Evolutionary conservation across 805 yeast species (phyloP).

Genomic region (Candida anglica): DNA sequence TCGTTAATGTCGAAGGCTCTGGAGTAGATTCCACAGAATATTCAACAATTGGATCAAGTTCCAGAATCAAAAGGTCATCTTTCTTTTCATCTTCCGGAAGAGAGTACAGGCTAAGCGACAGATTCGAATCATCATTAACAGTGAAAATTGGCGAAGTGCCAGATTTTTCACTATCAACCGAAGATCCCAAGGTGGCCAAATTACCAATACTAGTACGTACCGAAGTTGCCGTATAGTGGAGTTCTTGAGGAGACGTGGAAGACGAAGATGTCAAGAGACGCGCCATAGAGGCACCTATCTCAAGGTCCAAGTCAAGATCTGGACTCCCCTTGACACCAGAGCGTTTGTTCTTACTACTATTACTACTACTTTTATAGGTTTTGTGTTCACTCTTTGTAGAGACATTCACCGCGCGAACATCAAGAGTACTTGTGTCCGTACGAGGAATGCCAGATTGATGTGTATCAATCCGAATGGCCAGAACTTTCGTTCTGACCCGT

Average conservation of each 20-base stretch:
- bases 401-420: no score
- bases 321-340: slow-evolving; percentile 8
- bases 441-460: no score
- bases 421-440: no score
- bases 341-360: slow-evolving; percentile 2
- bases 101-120: slow-evolving; percentile 4
- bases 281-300: slow-evolving; percentile 49
- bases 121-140: slow-evolving; percentile 3
- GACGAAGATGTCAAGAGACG: no score
- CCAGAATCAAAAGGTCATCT: slow-evolving; percentile 10
- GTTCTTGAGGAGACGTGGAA: no score
- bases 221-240: no score
- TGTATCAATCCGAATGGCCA: no score
- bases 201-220: no score
- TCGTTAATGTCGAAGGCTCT: slow-evolving; percentile 8
- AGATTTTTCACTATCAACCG: slow-evolving; percentile 40
- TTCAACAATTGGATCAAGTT: slow-evolving; percentile 32
- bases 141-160: slow-evolving; percentile 7
- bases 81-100: slow-evolving; percentile 4
- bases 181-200: slow-evolving; percentile 30
- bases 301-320: slow-evolving; percentile 39
- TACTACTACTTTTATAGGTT: no score
- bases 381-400: no score
- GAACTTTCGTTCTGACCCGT: no score
- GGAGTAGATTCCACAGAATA: slow-evolving; percentile 25